Evolutionary conservation across 2,329 filamentous ascomycete genomes (phyloP).

Genomic region (Microdochium paspali): DNA sequence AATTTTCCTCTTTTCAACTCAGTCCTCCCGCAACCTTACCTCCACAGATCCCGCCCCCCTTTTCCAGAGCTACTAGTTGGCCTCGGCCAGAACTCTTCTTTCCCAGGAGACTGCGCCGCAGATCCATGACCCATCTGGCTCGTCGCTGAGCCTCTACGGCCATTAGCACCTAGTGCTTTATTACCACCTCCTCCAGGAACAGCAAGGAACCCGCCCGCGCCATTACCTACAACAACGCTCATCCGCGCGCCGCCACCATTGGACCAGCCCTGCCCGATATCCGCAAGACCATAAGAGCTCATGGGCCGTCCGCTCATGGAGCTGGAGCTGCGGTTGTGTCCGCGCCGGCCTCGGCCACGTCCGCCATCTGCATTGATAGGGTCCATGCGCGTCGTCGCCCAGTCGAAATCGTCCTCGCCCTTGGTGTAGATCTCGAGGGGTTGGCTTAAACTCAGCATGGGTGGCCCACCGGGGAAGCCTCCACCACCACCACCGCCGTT

Average conservation of each 20-base stretch:
- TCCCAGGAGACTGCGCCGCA: constrained; percentile 1
- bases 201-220: constrained; percentile 41
- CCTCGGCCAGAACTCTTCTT: constrained; percentile 30
- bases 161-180: constrained; percentile 8
- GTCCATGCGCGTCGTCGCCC: constrained; percentile 46
- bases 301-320: constrained; percentile 29
- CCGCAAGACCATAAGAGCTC: constrained; percentile 50
- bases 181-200: constrained; percentile 27
- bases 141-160: constrained; percentile 11
- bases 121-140: constrained; percentile 3
- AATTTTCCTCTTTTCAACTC: no score
- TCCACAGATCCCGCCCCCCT: constrained; percentile 32
- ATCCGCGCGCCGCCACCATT: constrained; percentile 37
- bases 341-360: constrained; percentile 7
- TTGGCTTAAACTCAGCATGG: constrained; percentile 28
- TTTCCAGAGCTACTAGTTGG: constrained; percentile 31
- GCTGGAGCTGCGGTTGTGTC: constrained; percentile 18
- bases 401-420: constrained; percentile 46
- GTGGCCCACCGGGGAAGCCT: constrained; percentile 20
- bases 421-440: constrained; percentile 53
- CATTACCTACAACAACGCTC: constrained; percentile 44
- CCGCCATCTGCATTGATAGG: constrained; percentile 14
- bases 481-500: constrained; percentile 11
- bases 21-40: constrained; percentile 18
- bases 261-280: constrained; percentile 41